phyloP scores from a whole-genome alignment of 352 stramenopile genomes.

The Plasmopara viticola region DNA sequence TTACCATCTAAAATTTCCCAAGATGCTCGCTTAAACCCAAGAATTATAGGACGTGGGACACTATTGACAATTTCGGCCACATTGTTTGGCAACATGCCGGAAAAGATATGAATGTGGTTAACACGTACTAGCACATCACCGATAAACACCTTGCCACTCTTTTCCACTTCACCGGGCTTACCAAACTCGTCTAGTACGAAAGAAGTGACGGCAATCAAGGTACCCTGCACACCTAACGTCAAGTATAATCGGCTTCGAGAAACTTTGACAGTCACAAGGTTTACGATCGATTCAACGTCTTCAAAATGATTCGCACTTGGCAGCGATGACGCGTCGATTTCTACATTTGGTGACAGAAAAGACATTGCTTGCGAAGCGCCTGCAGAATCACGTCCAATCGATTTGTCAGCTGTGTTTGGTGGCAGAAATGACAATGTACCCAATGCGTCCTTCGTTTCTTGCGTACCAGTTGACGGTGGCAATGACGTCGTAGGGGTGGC shows the following conservation, averaged over 20 bases:
- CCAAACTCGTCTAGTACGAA: constrained; percentile 49
- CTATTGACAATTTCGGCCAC: constrained; percentile 42
- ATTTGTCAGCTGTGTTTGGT: constrained; percentile 10
- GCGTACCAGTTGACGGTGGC: constrained; percentile 1
- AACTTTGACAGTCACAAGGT: constrained; percentile 35
- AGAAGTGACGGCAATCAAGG: constrained; percentile 49
- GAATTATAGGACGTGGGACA: constrained; percentile 34
- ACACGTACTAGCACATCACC: constrained; percentile 62
- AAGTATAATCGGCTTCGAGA: constrained; percentile 39
- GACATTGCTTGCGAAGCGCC: constrained; percentile 24
- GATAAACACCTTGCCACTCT: constrained; percentile 55
- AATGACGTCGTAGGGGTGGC: constrained; percentile 4
- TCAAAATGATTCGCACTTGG: background rate
- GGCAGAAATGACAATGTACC: constrained; percentile 16
- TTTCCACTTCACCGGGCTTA: constrained; percentile 53
- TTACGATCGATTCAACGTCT: constrained; percentile 14
- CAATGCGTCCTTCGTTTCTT: background rate
- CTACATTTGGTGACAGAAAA: constrained; percentile 41
- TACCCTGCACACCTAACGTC: constrained; percentile 46
- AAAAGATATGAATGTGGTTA: constrained; percentile 24
- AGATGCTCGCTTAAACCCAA: constrained; percentile 57
- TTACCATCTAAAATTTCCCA: constrained; percentile 49
- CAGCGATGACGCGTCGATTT: constrained; percentile 14
- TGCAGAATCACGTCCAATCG: background rate
- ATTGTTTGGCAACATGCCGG: constrained; percentile 28